A percentile compares a stretch with the other conserved stretches of the same genome.
Conservation (phyloP, 371 early-diverging fungal species). For the Mortierella sp. region DNA sequence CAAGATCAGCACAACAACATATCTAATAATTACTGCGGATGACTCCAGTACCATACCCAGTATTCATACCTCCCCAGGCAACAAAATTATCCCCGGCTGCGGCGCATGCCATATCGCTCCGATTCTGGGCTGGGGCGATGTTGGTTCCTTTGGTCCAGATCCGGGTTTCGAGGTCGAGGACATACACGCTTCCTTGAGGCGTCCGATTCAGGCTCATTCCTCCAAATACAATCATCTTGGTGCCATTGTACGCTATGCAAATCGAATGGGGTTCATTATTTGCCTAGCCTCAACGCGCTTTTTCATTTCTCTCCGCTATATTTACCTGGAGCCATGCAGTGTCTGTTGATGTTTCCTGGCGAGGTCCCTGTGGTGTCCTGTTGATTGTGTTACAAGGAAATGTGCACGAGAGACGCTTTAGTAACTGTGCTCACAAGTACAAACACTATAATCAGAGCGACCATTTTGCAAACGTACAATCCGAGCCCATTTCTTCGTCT, state of each 20-base stretch:
- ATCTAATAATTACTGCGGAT: no score
- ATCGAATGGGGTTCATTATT: no score
- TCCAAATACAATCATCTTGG: neutral
- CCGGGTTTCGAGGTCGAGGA: neutral
- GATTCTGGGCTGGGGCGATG: neutral
- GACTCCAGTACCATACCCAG: no score
- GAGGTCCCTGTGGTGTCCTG: conserved; percentile 1
- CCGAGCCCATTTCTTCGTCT: neutral
- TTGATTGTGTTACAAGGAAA: neutral
- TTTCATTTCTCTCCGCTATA: no score
- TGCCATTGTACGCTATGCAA: neutral
- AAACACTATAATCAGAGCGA: no score
- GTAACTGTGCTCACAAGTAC: no score
- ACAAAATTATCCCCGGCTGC: neutral
- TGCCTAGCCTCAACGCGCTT: no score
- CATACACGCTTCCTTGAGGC: neutral
- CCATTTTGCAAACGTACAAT: conserved; percentile 4
- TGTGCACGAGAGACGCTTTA: neutral
- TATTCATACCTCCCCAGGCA: neutral
- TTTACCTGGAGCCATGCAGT: conserved; percentile 11
- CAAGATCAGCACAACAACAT: no score
- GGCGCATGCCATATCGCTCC: neutral
- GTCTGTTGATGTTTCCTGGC: neutral
- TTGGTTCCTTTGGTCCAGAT: conserved; percentile 1
- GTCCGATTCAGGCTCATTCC: neutral